These are phyloP conservation scores for Scenedesmus sp. DNA, from an alignment of 163 green algal species.

Conservation along the genomic window DNA sequence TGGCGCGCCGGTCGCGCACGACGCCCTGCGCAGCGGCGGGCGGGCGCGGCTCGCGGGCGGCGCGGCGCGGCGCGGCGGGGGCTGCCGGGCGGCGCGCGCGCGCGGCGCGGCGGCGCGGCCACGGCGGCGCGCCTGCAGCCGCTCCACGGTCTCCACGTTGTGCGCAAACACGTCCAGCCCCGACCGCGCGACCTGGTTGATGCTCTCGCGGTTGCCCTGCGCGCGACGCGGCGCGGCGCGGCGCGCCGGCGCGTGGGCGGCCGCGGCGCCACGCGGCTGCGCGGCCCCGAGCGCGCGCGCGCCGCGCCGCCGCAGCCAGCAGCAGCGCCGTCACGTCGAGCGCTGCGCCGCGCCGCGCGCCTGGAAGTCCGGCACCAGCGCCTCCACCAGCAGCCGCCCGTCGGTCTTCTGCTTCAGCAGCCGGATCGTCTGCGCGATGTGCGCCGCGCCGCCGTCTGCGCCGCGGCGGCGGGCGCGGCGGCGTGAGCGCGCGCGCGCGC, in stretches of 20 bases:
- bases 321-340: not conserved
- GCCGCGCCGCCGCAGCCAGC: not conserved
- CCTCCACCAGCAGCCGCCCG: slow-evolving; percentile 87
- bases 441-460: slow-evolving; percentile 84
- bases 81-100: too few species aligned
- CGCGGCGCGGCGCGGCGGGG: not conserved
- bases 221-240: not conserved
- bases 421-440: slow-evolving; percentile 88
- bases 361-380: slow-evolving; percentile 94
- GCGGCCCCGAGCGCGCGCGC: not conserved
- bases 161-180: slow-evolving; percentile 99
- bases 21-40: too few species aligned
- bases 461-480: too few species aligned
- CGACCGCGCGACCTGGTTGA: slow-evolving; percentile 78
- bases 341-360: too few species aligned
- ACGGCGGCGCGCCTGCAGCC: too few species aligned
- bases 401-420: slow-evolving; percentile 74
- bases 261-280: not conserved
- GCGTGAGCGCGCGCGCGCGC: too few species aligned
- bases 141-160: slow-evolving; percentile 98
- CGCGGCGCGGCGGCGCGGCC: too few species aligned
- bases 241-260: not conserved
- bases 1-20: slow-evolving; percentile 93
- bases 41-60: slow-evolving; percentile 23
- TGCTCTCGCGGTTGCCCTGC: slow-evolving; percentile 65